These are phyloP conservation scores for Colletotrichum sp. DNA, from an alignment of 2,329 filamentous ascomycete species.

Conservation along the genomic window DNA sequence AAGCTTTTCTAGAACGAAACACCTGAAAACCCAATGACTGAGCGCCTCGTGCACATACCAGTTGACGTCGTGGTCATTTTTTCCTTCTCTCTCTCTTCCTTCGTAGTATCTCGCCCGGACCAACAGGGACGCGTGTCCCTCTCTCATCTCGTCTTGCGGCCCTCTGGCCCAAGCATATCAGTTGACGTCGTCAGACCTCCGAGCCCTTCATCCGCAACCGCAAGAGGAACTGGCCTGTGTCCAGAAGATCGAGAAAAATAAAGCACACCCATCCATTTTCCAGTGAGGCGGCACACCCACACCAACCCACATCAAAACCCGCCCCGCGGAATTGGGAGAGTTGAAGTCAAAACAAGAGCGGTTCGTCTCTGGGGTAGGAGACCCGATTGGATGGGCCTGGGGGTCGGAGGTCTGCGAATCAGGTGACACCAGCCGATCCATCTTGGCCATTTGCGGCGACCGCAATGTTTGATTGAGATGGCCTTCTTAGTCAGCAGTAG, in stretches of 20 bases:
- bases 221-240: not conserved
- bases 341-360: conserved; percentile 17
- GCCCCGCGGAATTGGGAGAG: not conserved
- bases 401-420: not conserved
- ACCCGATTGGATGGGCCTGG: not conserved
- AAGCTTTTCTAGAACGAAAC: not conserved
- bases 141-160: not conserved
- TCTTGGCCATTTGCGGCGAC: not conserved
- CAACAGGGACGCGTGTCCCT: not conserved
- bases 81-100: not conserved
- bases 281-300: not conserved
- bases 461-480: not conserved
- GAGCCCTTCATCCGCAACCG: not conserved
- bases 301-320: not conserved
- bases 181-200: not conserved
- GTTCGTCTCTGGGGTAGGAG: not conserved
- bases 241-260: not conserved
- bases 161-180: not conserved
- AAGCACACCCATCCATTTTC: not conserved
- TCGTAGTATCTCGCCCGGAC: not conserved
- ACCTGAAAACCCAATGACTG: not conserved
- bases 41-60: not conserved
- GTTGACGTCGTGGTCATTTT: not conserved
- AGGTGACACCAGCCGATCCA: not conserved
- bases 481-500: not conserved